Percentiles rank a stretch among this genome's conserved stretches.
Conservation (phyloP, 225 moss, liverwort and hornwort genomes). For the Takakia lepidozioides region DNA sequence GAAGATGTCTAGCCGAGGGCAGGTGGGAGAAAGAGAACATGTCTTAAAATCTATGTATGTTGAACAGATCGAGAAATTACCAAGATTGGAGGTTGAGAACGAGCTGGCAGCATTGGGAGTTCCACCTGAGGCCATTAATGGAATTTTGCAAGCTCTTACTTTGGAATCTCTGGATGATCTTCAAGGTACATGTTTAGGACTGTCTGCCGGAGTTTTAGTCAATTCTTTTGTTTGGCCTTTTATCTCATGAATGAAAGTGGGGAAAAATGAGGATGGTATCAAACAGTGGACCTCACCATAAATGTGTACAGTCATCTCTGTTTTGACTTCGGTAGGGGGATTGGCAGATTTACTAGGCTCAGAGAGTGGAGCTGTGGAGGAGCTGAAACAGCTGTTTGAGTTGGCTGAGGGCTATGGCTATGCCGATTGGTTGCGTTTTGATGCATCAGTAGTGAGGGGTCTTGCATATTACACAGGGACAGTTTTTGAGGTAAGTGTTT, state of each 20-base stretch:
- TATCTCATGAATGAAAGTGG: no score
- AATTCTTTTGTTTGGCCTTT: neutral
- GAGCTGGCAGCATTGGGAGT: conserved; percentile 62
- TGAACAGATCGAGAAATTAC: conserved; percentile 80
- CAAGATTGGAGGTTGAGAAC: conserved; percentile 63
- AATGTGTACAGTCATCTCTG: neutral
- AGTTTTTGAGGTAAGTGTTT: conserved; percentile 75
- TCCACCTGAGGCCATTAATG: conserved; percentile 49
- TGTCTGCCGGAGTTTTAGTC: neutral
- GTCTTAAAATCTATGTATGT: no score
- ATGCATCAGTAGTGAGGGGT: conserved; percentile 93
- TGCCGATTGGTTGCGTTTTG: conserved; percentile 74
- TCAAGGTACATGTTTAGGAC: conserved; percentile 41
- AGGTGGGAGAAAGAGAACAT: no score
- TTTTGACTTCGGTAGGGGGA: neutral
- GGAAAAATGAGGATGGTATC: no score
- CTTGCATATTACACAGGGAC: conserved; percentile 94
- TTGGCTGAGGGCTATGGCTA: conserved; percentile 71
- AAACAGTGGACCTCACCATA: no score
- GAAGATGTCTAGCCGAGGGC: no score
- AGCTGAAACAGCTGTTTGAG: conserved; percentile 73
- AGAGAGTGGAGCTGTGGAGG: conserved; percentile 68
- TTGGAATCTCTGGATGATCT: conserved; percentile 66
- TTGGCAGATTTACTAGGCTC: conserved; percentile 67
- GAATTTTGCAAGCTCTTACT: conserved; percentile 70